Percentiles rank a stretch among this genome's conserved stretches.
Conservation (phyloP, 495 filamentous ascomycete genomes). For the Penicillium dipodomyicola region DNA sequence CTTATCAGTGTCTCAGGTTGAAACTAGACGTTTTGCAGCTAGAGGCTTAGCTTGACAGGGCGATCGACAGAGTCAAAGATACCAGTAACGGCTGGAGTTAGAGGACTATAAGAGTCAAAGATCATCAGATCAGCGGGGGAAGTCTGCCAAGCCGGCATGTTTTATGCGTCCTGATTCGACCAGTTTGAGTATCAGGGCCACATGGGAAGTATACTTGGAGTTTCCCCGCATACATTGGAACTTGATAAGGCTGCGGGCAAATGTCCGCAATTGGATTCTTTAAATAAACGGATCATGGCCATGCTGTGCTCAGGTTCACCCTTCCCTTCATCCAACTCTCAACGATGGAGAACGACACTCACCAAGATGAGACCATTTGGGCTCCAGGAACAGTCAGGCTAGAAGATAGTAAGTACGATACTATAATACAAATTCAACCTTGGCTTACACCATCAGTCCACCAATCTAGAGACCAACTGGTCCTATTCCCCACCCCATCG, state of each 20-base stretch:
- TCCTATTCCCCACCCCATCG: conserved; percentile 28
- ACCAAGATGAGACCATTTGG: conserved; percentile 26
- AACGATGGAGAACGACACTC: conserved; percentile 17
- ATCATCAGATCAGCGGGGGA: neutral
- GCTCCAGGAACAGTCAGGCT: conserved; percentile 26
- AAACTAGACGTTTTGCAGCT: no score
- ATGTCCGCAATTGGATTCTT: neutral
- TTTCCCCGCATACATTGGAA: conserved; percentile 7
- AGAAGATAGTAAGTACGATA: conserved; percentile 22
- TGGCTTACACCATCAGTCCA: conserved; percentile 16
- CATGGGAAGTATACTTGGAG: neutral
- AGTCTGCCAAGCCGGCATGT: conserved; percentile 22
- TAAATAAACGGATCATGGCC: neutral
- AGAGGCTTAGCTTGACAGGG: no score
- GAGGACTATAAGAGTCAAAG: neutral
- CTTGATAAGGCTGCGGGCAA: conserved; percentile 11
- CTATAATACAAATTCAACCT: neutral
- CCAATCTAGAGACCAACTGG: conserved; percentile 20
- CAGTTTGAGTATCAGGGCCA: conserved; percentile 4
- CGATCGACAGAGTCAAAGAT: no score
- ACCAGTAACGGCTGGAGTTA: no score
- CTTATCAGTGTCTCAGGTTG: no score
- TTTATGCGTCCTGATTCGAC: conserved; percentile 20
- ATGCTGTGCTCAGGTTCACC: neutral
- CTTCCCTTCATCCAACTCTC: neutral